phyloP scores from a whole-genome alignment of 352 stramenopile genomes.

The Globisporangium nagaii region DNA sequence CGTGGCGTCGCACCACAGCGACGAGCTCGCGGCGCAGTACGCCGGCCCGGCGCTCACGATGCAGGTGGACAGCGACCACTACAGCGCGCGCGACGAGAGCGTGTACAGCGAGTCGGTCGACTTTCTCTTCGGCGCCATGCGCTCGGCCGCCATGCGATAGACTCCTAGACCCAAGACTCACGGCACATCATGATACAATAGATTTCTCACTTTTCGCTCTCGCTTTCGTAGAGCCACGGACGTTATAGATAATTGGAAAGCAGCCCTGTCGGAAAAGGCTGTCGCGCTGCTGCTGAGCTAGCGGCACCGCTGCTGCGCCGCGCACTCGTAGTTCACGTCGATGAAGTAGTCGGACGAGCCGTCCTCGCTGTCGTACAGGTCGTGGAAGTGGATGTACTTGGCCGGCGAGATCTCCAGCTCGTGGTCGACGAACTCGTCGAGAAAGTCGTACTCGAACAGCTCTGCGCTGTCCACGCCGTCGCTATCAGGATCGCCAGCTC shows the following conservation, averaged over 20 bases:
- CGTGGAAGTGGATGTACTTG: slow-evolving; percentile 57
- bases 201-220: too few species aligned
- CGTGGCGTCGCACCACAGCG: slow-evolving; percentile 57
- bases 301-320: slow-evolving; percentile 9
- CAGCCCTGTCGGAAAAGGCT: too few species aligned
- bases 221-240: not conserved
- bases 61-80: slow-evolving; percentile 65
- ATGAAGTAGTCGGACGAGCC: slow-evolving; percentile 58
- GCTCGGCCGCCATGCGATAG: slow-evolving; percentile 25
- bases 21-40: slow-evolving; percentile 59
- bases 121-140: slow-evolving; percentile 48
- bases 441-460: slow-evolving; percentile 74
- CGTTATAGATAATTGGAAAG: slow-evolving; percentile 6
- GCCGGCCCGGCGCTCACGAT: slow-evolving; percentile 42
- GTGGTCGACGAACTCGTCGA: slow-evolving; percentile 59
- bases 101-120: slow-evolving; percentile 56
- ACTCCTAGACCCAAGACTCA: too few species aligned
- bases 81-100: slow-evolving; percentile 30
- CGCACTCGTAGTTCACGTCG: slow-evolving; percentile 60
- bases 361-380: slow-evolving; percentile 45
- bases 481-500: not conserved
- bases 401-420: slow-evolving; percentile 39
- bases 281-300: too few species aligned
- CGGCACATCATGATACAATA: too few species aligned
- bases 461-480: slow-evolving; percentile 21